phyloP scores from a whole-genome alignment of 805 yeast species.

The Candida fluviatilis region DNA sequence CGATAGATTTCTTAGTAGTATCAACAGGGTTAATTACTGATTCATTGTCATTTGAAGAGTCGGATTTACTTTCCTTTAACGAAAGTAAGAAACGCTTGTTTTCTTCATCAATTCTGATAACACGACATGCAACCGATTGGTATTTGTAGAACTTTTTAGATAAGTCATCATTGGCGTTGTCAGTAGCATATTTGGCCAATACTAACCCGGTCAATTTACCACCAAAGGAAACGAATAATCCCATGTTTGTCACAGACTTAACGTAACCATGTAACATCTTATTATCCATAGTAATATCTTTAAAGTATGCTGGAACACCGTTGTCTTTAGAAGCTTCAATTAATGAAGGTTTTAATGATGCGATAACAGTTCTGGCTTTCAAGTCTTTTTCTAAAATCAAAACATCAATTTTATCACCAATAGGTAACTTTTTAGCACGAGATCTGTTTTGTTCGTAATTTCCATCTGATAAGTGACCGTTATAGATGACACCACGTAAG shows the following conservation, averaged over 20 bases:
- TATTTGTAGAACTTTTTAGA: conserved; percentile 51
- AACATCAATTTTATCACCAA: conserved; percentile 60
- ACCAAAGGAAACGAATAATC: conserved; percentile 80
- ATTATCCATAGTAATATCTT: conserved; percentile 47
- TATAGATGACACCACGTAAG: conserved; percentile 66
- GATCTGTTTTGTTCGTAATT: conserved; percentile 71
- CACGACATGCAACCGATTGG: conserved; percentile 70
- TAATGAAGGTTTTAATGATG: conserved; percentile 63
- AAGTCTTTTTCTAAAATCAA: conserved; percentile 65
- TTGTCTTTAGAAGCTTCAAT: conserved; percentile 56
- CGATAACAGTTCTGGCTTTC: conserved; percentile 55
- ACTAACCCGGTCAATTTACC: conserved; percentile 80
- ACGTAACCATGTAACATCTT: conserved; percentile 66
- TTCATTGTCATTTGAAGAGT: conserved; percentile 20
- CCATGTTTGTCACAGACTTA: conserved; percentile 71
- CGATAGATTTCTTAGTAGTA: conserved; percentile 37
- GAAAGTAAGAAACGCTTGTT: conserved; percentile 69
- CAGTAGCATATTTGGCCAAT: conserved; percentile 65
- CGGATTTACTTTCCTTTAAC: conserved; percentile 35
- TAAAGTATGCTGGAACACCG: conserved; percentile 53
- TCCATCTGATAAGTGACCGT: conserved; percentile 75
- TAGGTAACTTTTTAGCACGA: conserved; percentile 52
- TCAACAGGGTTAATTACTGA: conserved; percentile 60
- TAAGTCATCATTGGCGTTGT: conserved; percentile 48
- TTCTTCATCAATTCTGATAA: conserved; percentile 63